phyloP scores from a whole-genome alignment of 2,329 filamentous ascomycete genomes.

The Cladophialophora immunda region DNA sequence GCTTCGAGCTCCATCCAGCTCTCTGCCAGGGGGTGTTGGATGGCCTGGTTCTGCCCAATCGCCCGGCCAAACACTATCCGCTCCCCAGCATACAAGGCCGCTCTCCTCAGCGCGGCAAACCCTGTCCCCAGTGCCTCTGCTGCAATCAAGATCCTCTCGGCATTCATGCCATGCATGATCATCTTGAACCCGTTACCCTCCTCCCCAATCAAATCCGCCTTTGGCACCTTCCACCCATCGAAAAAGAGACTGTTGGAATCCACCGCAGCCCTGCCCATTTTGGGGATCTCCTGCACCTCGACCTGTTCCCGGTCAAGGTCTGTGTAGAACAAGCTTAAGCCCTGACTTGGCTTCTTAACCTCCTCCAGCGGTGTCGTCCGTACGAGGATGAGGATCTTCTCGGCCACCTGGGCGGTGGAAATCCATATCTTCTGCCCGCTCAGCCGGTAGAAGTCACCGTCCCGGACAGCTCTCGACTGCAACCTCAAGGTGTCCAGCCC shows the following conservation, averaged over 20 bases:
- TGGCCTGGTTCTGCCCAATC: slow-evolving; percentile 68
- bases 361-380: slow-evolving; percentile 53
- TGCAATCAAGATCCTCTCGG: slow-evolving; percentile 49
- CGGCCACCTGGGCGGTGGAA: slow-evolving; percentile 55
- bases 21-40: slow-evolving; percentile 66
- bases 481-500: slow-evolving; percentile 55
- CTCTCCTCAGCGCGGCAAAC: slow-evolving; percentile 54
- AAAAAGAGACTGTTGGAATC: slow-evolving; percentile 57
- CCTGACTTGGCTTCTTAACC: slow-evolving; percentile 53
- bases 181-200: slow-evolving; percentile 58
- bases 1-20: slow-evolving; percentile 70
- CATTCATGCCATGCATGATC: slow-evolving; percentile 53
- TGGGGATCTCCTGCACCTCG: slow-evolving; percentile 54
- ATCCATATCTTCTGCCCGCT: slow-evolving; percentile 57
- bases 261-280: slow-evolving; percentile 56
- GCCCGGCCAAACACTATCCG: slow-evolving; percentile 64
- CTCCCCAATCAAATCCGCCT: slow-evolving; percentile 50
- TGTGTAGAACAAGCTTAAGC: slow-evolving; percentile 57
- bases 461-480: slow-evolving; percentile 47
- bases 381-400: slow-evolving; percentile 55
- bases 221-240: slow-evolving; percentile 54
- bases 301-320: slow-evolving; percentile 50
- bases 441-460: slow-evolving; percentile 46
- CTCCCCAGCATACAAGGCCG: slow-evolving; percentile 58
- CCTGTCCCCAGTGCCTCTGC: slow-evolving; percentile 56